Conservation (phyloP, 176 grass and related monocot genomes). For the Avena insularis region DNA sequence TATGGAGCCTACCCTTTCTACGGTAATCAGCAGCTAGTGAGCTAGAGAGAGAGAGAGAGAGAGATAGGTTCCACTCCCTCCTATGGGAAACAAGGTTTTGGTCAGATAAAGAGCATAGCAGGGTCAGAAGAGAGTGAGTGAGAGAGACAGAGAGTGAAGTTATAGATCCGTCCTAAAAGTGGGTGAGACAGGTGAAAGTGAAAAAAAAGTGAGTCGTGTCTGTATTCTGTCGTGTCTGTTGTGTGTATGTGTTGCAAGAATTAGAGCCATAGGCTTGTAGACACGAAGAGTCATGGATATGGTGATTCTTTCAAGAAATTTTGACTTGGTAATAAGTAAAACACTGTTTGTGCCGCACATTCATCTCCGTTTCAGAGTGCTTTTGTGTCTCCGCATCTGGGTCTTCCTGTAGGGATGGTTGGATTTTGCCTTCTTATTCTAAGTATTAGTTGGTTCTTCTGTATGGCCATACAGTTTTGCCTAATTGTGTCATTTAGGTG, state of each 20-base stretch:
- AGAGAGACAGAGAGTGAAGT: conserved; percentile 26
- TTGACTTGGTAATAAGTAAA: conserved; percentile 72
- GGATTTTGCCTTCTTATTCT: not conserved
- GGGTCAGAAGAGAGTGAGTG: conserved; percentile 31
- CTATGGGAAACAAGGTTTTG: conserved; percentile 63
- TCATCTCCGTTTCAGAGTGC: not conserved
- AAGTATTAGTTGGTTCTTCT: not conserved
- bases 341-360: conserved; percentile 48
- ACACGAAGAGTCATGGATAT: conserved; percentile 42
- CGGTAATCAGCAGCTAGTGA: conserved; percentile 74
- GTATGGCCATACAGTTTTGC: not conserved
- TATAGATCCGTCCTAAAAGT: conserved; percentile 51
- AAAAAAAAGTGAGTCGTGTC: conserved; percentile 22
- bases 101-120: conserved; percentile 51
- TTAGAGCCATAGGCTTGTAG: conserved; percentile 49
- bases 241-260: conserved; percentile 40
- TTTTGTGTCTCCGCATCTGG: too few species aligned
- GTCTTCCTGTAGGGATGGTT: not conserved
- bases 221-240: conserved; percentile 35
- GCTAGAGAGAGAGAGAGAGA: conserved; percentile 40
- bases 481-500: not conserved
- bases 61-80: conserved; percentile 35
- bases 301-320: conserved; percentile 68
- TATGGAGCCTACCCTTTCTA: conserved; percentile 52
- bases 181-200: conserved; percentile 48